These are phyloP conservation scores for Kitagawia praeruptora DNA, from an alignment of 129 eudicot genomes.

Conservation along the genomic window DNA sequence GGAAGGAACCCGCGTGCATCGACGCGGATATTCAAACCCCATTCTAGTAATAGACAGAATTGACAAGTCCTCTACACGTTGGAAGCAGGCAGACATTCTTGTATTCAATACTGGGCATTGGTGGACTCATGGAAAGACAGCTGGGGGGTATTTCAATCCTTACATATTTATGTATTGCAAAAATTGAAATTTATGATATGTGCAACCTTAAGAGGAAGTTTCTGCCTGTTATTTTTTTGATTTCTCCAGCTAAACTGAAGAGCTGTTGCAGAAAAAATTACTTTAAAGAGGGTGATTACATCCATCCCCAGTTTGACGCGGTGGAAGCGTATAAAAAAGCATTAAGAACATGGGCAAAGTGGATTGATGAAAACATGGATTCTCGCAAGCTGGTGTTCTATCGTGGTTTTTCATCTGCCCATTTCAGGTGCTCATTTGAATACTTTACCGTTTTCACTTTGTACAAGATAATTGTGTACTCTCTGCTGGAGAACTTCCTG, in stretches of 20 bases:
- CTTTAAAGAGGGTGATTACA: slow-evolving; percentile 65
- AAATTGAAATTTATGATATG: no score
- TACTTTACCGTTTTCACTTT: background rate
- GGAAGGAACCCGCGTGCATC: slow-evolving; percentile 68
- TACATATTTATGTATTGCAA: background rate
- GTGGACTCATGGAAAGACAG: slow-evolving; percentile 98
- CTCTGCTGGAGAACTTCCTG: background rate
- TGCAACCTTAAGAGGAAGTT: background rate
- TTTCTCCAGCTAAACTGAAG: background rate
- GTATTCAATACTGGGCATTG: slow-evolving; percentile 94
- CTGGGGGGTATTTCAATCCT: slow-evolving; percentile 56
- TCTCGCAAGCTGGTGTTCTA: slow-evolving; percentile 56
- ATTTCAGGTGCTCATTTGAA: slow-evolving; percentile 52
- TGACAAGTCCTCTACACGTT: slow-evolving; percentile 59
- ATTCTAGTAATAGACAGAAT: slow-evolving; percentile 70
- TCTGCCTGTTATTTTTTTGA: background rate
- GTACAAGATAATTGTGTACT: background rate
- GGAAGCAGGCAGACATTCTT: slow-evolving; percentile 85
- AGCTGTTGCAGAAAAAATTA: slow-evolving; percentile 54
- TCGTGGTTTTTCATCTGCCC: slow-evolving; percentile 91
- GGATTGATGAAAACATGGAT: slow-evolving; percentile 56
- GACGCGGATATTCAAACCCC: slow-evolving; percentile 69
- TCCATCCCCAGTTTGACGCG: slow-evolving; percentile 68
- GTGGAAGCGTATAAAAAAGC: slow-evolving; percentile 86
- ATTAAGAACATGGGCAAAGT: slow-evolving; percentile 75